Percentiles rank a stretch among this genome's conserved stretches.
phyloP scores from a whole-genome alignment of 2,329 filamentous ascomycete species.

The Verticillium tricorpus region DNA sequence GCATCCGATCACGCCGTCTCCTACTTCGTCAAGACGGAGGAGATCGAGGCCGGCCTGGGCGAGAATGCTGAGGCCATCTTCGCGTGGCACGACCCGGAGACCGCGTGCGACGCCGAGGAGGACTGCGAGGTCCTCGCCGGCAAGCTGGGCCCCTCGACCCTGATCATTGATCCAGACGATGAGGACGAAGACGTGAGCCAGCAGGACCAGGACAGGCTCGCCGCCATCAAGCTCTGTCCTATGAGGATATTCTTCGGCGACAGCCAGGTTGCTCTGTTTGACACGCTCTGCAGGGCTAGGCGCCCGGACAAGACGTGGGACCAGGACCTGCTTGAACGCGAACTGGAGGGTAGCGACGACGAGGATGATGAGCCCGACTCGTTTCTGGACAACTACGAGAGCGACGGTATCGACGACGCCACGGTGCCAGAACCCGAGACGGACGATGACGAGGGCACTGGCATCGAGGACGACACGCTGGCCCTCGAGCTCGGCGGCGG shows the following conservation, averaged over 20 bases:
- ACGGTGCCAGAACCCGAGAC: constrained; percentile 16
- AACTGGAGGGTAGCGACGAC: neutral
- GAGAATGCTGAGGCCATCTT: neutral
- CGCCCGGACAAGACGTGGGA: neutral
- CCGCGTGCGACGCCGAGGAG: neutral
- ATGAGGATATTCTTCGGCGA: neutral
- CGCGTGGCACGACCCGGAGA: neutral
- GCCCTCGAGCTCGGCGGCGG: neutral
- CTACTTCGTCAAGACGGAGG: neutral
- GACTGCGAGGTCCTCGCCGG: neutral
- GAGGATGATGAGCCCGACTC: neutral
- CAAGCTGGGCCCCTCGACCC: neutral
- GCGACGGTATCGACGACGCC: constrained; percentile 32
- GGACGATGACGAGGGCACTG: constrained; percentile 9
- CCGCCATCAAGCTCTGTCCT: neutral
- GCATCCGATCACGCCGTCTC: neutral
- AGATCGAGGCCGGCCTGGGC: neutral
- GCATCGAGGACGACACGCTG: neutral
- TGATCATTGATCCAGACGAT: neutral
- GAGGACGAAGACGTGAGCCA: neutral
- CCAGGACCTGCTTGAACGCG: neutral
- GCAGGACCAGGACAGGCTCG: neutral
- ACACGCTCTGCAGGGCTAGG: neutral
- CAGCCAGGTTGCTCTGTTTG: neutral
- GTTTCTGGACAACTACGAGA: constrained; percentile 27